Conservation (phyloP, 805 yeast species). For the Candida qinlingensis region DNA sequence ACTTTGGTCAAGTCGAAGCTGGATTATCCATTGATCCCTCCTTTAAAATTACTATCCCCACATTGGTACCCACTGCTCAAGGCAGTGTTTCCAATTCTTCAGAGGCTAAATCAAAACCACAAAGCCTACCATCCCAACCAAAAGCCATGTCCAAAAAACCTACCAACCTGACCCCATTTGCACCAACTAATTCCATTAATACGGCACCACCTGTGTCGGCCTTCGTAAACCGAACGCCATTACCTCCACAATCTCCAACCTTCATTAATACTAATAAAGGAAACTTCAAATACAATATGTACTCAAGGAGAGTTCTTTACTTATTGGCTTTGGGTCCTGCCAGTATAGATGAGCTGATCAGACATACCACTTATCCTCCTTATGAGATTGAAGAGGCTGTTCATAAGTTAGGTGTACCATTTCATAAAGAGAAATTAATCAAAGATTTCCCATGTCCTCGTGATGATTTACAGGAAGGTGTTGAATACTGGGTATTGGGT, state of each 20-base stretch:
- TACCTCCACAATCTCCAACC: neutral
- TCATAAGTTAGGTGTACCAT: slow-evolving; percentile 21
- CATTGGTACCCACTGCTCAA: neutral
- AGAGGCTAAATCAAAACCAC: neutral
- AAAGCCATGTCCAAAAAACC: too few species aligned
- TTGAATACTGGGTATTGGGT: slow-evolving; percentile 30
- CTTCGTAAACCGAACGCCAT: neutral
- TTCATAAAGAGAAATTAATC: slow-evolving; percentile 18
- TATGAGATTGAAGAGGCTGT: slow-evolving; percentile 28
- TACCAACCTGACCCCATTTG: too few species aligned
- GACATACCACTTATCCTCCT: slow-evolving; percentile 24
- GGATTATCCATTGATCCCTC: neutral
- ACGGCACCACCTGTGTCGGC: too few species aligned
- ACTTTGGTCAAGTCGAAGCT: slow-evolving; percentile 12
- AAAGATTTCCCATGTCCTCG: slow-evolving; percentile 24
- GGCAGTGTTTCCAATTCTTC: neutral
- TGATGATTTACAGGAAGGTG: slow-evolving; percentile 20
- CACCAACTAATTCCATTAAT: too few species aligned
- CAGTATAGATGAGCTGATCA: slow-evolving; percentile 27
- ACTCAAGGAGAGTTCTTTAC: slow-evolving; percentile 34
- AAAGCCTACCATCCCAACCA: neutral
- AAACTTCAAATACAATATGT: neutral
- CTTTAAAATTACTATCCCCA: neutral
- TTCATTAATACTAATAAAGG: neutral
- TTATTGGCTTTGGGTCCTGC: slow-evolving; percentile 46